A percentile compares a stretch with the other conserved stretches of the same genome.
These are phyloP conservation scores for Heterobasidion annosum DNA, from an alignment of 1,284 basidiomycete genomes.

Conservation along the genomic window DNA sequence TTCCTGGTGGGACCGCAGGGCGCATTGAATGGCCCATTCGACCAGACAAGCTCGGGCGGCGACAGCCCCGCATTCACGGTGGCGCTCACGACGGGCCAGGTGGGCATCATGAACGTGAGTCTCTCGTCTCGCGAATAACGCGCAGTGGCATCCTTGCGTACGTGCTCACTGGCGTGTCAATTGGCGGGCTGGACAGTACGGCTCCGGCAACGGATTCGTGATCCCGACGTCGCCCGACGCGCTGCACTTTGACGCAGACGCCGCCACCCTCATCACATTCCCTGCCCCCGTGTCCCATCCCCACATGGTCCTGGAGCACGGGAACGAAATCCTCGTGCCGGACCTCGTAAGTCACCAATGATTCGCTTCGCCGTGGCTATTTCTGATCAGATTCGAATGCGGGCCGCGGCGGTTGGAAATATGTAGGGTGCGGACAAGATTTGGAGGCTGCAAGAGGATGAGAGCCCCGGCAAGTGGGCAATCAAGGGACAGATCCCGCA, in stretches of 20 bases:
- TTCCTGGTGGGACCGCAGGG: constrained; percentile 41
- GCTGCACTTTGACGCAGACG: constrained; percentile 28
- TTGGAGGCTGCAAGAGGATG: constrained; percentile 44
- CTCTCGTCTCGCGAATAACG: background rate
- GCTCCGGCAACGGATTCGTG: constrained; percentile 45
- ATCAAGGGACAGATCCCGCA: constrained; percentile 58
- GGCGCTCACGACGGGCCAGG: constrained; percentile 43
- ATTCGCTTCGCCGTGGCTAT: background rate
- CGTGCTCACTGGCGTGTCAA: background rate
- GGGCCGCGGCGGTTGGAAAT: no score
- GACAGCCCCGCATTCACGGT: constrained; percentile 39
- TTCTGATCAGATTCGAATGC: background rate
- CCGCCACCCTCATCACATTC: constrained; percentile 42
- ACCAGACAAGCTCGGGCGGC: constrained; percentile 42
- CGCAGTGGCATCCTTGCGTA: background rate
- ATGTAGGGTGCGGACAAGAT: constrained; percentile 53
- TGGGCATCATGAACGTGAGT: constrained; percentile 50
- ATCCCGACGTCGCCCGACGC: constrained; percentile 33
- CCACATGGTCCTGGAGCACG: constrained; percentile 50
- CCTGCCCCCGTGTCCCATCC: constrained; percentile 46
- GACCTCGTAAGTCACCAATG: constrained; percentile 40
- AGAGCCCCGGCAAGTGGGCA: constrained; percentile 29
- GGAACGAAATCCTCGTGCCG: constrained; percentile 48
- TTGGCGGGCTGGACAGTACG: constrained; percentile 30
- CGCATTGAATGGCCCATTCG: constrained; percentile 32